Evolutionary conservation across 805 yeast species (phyloP).

Genomic region (Candida orba): DNA sequence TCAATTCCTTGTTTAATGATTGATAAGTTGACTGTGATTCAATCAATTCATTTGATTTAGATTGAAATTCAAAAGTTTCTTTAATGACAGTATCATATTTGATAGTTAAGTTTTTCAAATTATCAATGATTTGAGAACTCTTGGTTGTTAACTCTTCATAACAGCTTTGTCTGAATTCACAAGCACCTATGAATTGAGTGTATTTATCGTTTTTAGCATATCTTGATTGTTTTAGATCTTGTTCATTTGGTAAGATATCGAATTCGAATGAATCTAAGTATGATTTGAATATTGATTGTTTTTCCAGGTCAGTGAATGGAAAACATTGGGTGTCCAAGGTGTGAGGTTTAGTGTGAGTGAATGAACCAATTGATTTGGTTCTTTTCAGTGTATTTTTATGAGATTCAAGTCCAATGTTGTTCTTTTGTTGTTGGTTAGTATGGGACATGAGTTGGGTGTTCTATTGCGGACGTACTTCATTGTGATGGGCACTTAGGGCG

Average conservation of each 20-base stretch:
- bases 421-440: background rate
- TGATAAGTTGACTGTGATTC: conserved; percentile 37
- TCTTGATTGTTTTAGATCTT: conserved; percentile 31
- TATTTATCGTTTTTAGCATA: conserved; percentile 30
- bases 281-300: conserved; percentile 26
- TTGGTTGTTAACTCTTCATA: conserved; percentile 35
- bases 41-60: conserved; percentile 44
- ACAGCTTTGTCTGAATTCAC: conserved; percentile 24
- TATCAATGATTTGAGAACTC: conserved; percentile 36
- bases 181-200: conserved; percentile 25
- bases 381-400: conserved; percentile 6
- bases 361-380: conserved; percentile 9
- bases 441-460: too few species aligned
- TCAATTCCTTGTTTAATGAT: conserved; percentile 37
- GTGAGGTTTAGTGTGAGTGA: background rate
- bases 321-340: conserved; percentile 3
- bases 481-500: conserved; percentile 45
- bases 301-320: conserved; percentile 29
- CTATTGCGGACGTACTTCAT: conserved; percentile 20
- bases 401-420: conserved; percentile 1
- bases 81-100: conserved; percentile 52
- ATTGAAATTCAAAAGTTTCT: conserved; percentile 60
- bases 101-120: conserved; percentile 39
- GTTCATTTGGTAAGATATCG: conserved; percentile 32
- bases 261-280: conserved; percentile 34